Evolutionary conservation across 495 filamentous ascomycete species (phyloP).

Genomic region (Penicillium arizonense): DNA sequence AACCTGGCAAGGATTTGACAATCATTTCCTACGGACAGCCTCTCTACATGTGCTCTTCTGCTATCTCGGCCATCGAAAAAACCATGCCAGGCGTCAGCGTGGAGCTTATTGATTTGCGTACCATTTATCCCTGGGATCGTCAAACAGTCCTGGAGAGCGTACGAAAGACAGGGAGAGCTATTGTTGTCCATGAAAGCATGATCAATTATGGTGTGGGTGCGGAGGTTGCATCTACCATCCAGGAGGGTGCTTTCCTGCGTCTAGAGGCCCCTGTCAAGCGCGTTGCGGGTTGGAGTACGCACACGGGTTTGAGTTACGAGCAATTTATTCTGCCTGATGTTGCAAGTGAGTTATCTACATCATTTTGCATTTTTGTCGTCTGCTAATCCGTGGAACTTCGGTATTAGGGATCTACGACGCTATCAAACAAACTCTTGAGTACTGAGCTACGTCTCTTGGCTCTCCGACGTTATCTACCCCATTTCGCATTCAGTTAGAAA

Average conservation of each 20-base stretch:
- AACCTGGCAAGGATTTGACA: constrained; percentile 80
- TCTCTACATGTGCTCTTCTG: constrained; percentile 80
- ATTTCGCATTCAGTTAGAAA: no score
- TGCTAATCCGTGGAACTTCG: constrained; percentile 1
- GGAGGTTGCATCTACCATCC: constrained; percentile 88
- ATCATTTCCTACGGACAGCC: constrained; percentile 91
- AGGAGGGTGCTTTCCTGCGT: constrained; percentile 81
- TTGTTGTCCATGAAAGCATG: constrained; percentile 96
- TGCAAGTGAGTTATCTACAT: constrained; percentile 63
- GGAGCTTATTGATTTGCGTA: constrained; percentile 90
- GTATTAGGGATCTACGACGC: constrained; percentile 61
- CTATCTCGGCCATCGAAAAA: constrained; percentile 77
- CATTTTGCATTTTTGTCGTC: neutral
- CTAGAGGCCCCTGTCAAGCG: constrained; percentile 91
- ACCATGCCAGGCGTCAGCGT: constrained; percentile 69
- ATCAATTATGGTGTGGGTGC: constrained; percentile 92
- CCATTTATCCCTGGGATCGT: constrained; percentile 95
- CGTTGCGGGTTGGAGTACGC: constrained; percentile 89
- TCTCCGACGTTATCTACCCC: no score
- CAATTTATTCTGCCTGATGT: constrained; percentile 88
- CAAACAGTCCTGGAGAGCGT: constrained; percentile 81
- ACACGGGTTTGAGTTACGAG: constrained; percentile 80
- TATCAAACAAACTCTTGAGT: constrained; percentile 58
- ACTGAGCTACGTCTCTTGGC: constrained; percentile 32
- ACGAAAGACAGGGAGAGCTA: constrained; percentile 81